Percentiles rank a stretch among this genome's conserved stretches.
phyloP scores from a whole-genome alignment of 805 yeast species.

The Pichia occidentalis region DNA sequence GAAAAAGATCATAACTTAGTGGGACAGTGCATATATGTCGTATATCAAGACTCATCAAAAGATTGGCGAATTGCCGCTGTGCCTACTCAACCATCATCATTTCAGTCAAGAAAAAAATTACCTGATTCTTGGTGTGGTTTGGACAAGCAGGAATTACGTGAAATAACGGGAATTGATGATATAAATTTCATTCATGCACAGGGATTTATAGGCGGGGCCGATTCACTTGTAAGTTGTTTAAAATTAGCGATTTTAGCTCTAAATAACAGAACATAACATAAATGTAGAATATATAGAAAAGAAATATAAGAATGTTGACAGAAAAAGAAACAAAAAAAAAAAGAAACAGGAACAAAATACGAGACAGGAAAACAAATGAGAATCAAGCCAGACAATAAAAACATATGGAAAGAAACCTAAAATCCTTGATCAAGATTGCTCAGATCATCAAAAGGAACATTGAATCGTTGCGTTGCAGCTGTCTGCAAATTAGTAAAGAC shows the following conservation, averaged over 20 bases:
- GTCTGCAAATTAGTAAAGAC: too few relatives aligned
- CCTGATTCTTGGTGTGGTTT: slow-evolving; percentile 91
- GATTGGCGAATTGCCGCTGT: slow-evolving; percentile 88
- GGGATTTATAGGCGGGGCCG: slow-evolving; percentile 94
- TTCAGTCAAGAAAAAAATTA: slow-evolving; percentile 75
- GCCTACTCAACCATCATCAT: slow-evolving; percentile 62
- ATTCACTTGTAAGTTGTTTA: slow-evolving; percentile 52
- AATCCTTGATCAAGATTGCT: too few relatives aligned
- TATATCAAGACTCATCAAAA: slow-evolving; percentile 44
- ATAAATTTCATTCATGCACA: slow-evolving; percentile 90
- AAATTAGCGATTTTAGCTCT: slow-evolving; percentile 12
- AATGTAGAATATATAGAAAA: slow-evolving; percentile 1
- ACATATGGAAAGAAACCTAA: not conserved
- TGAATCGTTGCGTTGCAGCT: too few relatives aligned
- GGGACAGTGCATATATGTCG: not conserved
- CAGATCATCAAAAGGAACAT: too few relatives aligned
- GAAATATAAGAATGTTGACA: slow-evolving; percentile 3
- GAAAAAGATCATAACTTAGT: slow-evolving; percentile 56
- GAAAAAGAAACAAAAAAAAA: not conserved
- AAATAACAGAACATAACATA: slow-evolving; percentile 1
- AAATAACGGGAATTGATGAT: slow-evolving; percentile 67
- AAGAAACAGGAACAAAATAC: not conserved
- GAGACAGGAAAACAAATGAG: not conserved
- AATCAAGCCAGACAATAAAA: not conserved
- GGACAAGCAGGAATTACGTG: slow-evolving; percentile 71